These are phyloP conservation scores for Chernovozyma aurita DNA, from an alignment of 1,139 yeast genomes.

Conservation along the genomic window DNA sequence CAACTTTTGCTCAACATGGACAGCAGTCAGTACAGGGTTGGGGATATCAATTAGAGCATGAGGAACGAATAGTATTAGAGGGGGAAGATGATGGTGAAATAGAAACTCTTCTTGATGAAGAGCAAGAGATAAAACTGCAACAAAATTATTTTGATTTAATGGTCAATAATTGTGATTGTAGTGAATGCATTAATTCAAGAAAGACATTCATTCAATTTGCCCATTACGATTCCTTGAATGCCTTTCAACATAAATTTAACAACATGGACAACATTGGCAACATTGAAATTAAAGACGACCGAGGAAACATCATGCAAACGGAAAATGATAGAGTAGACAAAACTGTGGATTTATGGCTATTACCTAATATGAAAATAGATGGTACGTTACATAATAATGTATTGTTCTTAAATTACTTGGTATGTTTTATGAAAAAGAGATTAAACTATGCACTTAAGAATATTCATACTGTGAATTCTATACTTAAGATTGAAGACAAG, in stretches of 20 bases:
- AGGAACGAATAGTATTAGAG: constrained; percentile 11
- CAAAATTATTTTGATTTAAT: constrained; percentile 14
- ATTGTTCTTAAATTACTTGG: constrained; percentile 17
- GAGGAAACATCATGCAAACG: background rate
- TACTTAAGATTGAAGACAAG: constrained; percentile 16
- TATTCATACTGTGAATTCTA: constrained; percentile 19
- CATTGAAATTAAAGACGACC: constrained; percentile 1
- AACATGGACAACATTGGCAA: constrained; percentile 1
- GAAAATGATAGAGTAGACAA: background rate
- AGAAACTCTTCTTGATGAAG: constrained; percentile 17
- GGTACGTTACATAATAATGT: constrained; percentile 9
- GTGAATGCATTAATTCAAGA: constrained; percentile 15
- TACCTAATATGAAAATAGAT: background rate
- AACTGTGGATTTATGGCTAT: background rate
- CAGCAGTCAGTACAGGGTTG: background rate
- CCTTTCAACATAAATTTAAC: constrained; percentile 16
- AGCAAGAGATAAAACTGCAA: background rate
- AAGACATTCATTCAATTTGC: constrained; percentile 14
- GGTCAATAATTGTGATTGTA: constrained; percentile 19
- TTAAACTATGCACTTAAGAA: constrained; percentile 17
- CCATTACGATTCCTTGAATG: constrained; percentile 14
- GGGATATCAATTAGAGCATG: background rate
- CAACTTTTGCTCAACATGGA: background rate
- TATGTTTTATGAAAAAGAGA: constrained; percentile 19
- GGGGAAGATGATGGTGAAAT: constrained; percentile 23